A percentile compares a stretch with the other conserved stretches of the same genome.
phyloP scores from a whole-genome alignment of 495 filamentous ascomycete genomes.

The Daldinia vernicosa region DNA sequence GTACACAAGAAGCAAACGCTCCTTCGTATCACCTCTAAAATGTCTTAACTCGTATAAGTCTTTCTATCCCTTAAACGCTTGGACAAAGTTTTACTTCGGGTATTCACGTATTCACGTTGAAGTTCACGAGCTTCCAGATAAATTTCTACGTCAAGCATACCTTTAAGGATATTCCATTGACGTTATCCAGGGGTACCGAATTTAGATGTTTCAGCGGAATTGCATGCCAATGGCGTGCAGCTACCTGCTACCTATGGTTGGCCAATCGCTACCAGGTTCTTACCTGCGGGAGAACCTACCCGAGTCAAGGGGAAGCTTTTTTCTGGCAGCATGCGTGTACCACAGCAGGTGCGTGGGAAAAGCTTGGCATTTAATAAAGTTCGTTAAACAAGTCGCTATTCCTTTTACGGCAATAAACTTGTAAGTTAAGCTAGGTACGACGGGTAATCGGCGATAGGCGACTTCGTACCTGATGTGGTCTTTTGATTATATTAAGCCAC shows the following conservation, averaged over 20 bases:
- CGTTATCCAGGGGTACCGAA: conserved; percentile 34
- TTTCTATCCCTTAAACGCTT: neutral
- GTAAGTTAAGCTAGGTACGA: conserved; percentile 6
- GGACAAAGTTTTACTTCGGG: conserved; percentile 7
- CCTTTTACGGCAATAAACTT: conserved; percentile 12
- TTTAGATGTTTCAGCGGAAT: conserved; percentile 39
- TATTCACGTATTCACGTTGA: neutral
- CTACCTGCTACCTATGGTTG: conserved; percentile 28
- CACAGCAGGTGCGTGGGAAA: neutral
- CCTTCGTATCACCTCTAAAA: neutral
- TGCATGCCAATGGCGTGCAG: conserved; percentile 20
- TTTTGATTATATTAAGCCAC: conserved; percentile 2
- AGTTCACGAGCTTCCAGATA: conserved; percentile 2
- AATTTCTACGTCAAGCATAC: conserved; percentile 15
- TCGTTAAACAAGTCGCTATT: conserved; percentile 9
- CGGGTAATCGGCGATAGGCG: neutral
- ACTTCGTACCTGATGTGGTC: neutral
- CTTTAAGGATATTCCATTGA: conserved; percentile 15
- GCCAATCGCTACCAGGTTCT: conserved; percentile 22
- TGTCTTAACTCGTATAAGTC: neutral
- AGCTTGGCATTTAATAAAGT: conserved; percentile 1
- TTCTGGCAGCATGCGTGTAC: neutral
- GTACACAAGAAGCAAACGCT: neutral
- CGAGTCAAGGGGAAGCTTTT: conserved; percentile 23
- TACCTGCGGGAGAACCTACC: conserved; percentile 1